Evolutionary conservation across 345 rosid genomes (phyloP).

Genomic region (Pistacia integerrima): DNA sequence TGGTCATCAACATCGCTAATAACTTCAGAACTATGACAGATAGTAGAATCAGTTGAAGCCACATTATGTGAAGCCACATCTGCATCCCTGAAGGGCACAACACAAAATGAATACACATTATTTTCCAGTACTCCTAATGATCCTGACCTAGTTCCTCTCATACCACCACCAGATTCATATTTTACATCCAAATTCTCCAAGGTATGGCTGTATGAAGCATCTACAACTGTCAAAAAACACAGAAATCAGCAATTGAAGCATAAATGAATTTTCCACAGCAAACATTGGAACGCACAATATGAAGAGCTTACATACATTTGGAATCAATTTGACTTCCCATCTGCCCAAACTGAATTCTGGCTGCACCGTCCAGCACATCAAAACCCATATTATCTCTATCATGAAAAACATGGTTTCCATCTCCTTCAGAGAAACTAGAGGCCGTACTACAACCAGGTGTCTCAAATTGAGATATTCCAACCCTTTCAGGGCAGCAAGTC

Average conservation of each 20-base stretch:
- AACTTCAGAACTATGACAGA: slow-evolving; percentile 40
- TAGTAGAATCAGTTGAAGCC: slow-evolving; percentile 35
- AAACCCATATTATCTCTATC: slow-evolving; percentile 28
- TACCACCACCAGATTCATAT: slow-evolving; percentile 12
- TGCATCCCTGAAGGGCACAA: slow-evolving; percentile 23
- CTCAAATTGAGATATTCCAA: slow-evolving; percentile 41
- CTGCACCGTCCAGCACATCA: slow-evolving; percentile 21
- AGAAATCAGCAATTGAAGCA: slow-evolving; percentile 28
- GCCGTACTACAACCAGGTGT: slow-evolving; percentile 47
- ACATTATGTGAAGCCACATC: slow-evolving; percentile 28
- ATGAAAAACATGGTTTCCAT: slow-evolving; percentile 31
- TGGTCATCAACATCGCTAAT: slow-evolving; percentile 34
- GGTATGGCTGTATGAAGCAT: slow-evolving; percentile 29
- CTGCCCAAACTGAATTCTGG: slow-evolving; percentile 30
- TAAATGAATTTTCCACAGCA: slow-evolving; percentile 3
- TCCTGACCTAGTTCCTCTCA: slow-evolving; percentile 28
- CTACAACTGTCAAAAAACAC: slow-evolving; percentile 41
- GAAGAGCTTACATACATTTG: slow-evolving; percentile 36
- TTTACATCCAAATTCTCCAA: slow-evolving; percentile 27
- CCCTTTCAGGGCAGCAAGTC: slow-evolving; percentile 31
- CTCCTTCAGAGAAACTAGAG: slow-evolving; percentile 44
- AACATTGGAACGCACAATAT: slow-evolving; percentile 8
- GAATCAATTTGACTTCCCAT: slow-evolving; percentile 28
- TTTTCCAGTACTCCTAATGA: slow-evolving; percentile 30
- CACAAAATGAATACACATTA: slow-evolving; percentile 15